Conservation (phyloP, 2,329 filamentous ascomycete genomes). For the Cryphonectria parasitica region DNA sequence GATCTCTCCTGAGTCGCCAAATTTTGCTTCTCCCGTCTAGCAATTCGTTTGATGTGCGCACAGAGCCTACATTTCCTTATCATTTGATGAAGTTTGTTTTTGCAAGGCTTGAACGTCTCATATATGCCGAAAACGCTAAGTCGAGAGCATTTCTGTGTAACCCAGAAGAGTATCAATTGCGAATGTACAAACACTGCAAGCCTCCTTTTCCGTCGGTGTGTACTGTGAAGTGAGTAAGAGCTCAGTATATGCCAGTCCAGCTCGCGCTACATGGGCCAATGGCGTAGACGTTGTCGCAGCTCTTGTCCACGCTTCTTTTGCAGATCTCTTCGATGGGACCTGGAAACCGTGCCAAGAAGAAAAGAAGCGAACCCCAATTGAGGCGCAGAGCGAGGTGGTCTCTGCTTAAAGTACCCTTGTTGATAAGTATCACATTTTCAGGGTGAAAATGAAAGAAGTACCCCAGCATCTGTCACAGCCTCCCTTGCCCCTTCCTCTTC, state of each 20-base stretch:
- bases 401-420: background rate
- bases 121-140: background rate
- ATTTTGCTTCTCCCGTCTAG: background rate
- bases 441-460: background rate
- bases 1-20: background rate
- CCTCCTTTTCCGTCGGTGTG: too few species aligned
- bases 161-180: background rate
- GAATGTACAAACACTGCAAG: background rate
- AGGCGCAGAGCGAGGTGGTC: background rate
- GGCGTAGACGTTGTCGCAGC: background rate
- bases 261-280: background rate
- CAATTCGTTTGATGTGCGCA: background rate
- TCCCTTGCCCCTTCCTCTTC: background rate
- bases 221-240: background rate
- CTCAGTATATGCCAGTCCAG: background rate
- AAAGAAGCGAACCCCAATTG: background rate
- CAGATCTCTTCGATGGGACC: background rate
- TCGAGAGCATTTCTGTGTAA: background rate
- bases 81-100: background rate
- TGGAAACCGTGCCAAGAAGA: background rate
- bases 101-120: background rate
- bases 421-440: conserved; percentile 1
- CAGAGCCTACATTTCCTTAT: background rate
- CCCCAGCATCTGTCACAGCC: background rate
- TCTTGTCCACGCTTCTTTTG: background rate